Base-by-base conservation (phyloP, 176 grass and related monocot genomes). In the Thalia dealbata region DNA sequence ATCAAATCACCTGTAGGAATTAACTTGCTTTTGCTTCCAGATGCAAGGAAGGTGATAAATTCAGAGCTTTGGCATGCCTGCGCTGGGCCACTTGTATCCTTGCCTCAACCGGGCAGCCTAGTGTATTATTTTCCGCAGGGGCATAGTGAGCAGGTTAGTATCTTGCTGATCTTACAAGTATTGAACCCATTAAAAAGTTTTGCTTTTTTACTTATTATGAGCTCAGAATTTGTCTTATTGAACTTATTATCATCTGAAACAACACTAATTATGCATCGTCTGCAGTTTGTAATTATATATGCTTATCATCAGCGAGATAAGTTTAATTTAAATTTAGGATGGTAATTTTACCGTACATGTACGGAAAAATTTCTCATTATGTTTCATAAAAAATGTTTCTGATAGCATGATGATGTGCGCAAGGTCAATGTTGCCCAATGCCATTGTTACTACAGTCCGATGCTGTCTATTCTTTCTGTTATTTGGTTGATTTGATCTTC, bases 41-140 rank as follows among this genome's bases (percentile, higher is more conserved):
- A 75, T 42, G 76, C 72, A 22, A 99, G 90, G 82, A 99, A 91
- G 83, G 81, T 89, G 83, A 88, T 99, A 84, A 91, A 91, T 77
- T 95, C 95, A 5, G 90, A 99, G 76, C 81, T 99, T 69, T 99
- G 95, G 95, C 95, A 99, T 78, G 88, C 90, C 22, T 99, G 95
- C 70, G 95, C 95, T 21, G 95, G 95, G 21, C 95, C 90, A 30
- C 83, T 99, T 3, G 90, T 95, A 21, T 88, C 85, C 61, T 69
- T 95, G 78, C 95, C 95, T 30, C 95, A 91, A 81, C 85, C 87
- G 3, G 90, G 95, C 32, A 91, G 77, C 74, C 85, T 99, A 68
- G 88, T 95, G 10, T 91, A 91, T 81, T 99, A 99, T 78, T 93
- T 99, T 21, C 85, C 90, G 10, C 90, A 99, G 78, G 95, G 95